phyloP scores from a whole-genome alignment of 495 filamentous ascomycete species.

The Wilcoxina mikolae region DNA sequence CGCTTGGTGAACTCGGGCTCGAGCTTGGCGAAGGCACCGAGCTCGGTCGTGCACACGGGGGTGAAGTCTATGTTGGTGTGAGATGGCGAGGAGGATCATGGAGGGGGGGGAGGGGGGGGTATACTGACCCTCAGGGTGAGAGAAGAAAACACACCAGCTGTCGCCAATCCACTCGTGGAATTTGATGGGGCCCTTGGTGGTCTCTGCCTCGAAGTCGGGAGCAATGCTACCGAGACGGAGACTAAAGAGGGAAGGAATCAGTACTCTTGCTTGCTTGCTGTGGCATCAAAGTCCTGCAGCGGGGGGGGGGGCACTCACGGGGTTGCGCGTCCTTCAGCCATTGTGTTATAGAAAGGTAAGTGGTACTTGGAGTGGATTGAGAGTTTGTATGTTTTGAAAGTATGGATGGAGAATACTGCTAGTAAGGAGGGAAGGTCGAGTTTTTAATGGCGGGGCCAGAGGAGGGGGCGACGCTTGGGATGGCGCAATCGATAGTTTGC shows the following conservation, averaged over 20 bases:
- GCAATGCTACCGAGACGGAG: constrained; percentile 82
- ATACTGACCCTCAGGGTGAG: constrained; percentile 59
- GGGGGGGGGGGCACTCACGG: constrained; percentile 11
- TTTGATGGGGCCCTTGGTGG: constrained; percentile 80
- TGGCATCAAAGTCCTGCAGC: background rate
- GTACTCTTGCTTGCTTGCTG: too few relatives aligned
- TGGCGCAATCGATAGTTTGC: constrained; percentile 1
- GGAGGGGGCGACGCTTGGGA: background rate
- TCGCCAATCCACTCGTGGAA: constrained; percentile 95
- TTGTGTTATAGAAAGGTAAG: constrained; percentile 6
- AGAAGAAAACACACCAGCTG: constrained; percentile 93
- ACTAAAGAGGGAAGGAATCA: background rate
- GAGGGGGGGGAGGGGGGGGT: constrained; percentile 28
- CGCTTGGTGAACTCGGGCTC: constrained; percentile 47
- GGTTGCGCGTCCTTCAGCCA: constrained; percentile 17
- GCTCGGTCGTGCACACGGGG: constrained; percentile 73
- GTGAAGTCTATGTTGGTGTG: constrained; percentile 52
- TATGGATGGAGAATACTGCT: background rate
- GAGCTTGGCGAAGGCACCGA: constrained; percentile 52
- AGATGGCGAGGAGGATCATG: background rate
- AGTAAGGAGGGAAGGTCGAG: background rate
- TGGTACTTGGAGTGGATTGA: background rate
- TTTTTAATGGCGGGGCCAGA: constrained; percentile 2
- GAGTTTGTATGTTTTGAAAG: background rate
- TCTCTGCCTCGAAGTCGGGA: constrained; percentile 87